phyloP scores from a whole-genome alignment of 257 asterid species.

The Jacaranda copaia region DNA sequence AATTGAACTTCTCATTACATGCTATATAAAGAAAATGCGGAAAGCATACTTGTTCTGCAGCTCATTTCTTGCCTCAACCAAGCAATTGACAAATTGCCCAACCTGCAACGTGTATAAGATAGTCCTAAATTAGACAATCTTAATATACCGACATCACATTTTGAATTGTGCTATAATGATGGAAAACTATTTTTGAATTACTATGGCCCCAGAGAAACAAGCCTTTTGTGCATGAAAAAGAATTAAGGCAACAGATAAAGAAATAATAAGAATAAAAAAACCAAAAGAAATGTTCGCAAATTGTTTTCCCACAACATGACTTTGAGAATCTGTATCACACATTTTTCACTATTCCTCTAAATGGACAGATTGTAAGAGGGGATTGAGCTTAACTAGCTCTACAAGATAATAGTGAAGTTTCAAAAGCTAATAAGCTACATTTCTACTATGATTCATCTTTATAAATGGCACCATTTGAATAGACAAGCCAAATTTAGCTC shows the following conservation, averaged over 20 bases:
- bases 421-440: slow-evolving; percentile 5
- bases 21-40: slow-evolving; percentile 8
- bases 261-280: background rate
- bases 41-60: slow-evolving; percentile 67
- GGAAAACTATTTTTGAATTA: background rate
- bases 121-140: background rate
- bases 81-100: slow-evolving; percentile 71
- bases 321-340: background rate
- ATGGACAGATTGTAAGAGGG: background rate
- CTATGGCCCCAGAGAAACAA: background rate
- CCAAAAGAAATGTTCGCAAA: background rate
- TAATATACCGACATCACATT: background rate
- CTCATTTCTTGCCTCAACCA: slow-evolving; percentile 72
- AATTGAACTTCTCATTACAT: slow-evolving; percentile 7
- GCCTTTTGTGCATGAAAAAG: slow-evolving; percentile 9
- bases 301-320: background rate
- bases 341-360: slow-evolving; percentile 1
- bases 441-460: slow-evolving; percentile 12
- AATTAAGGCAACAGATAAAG: background rate
- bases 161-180: background rate
- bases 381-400: background rate
- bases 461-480: background rate
- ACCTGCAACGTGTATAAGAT: slow-evolving; percentile 53
- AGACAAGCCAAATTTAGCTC: slow-evolving; percentile 7
- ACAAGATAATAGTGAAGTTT: slow-evolving; percentile 11